Evolutionary conservation across 169 alveolate species (phyloP).

Genomic region (Plasmodium inui): DNA sequence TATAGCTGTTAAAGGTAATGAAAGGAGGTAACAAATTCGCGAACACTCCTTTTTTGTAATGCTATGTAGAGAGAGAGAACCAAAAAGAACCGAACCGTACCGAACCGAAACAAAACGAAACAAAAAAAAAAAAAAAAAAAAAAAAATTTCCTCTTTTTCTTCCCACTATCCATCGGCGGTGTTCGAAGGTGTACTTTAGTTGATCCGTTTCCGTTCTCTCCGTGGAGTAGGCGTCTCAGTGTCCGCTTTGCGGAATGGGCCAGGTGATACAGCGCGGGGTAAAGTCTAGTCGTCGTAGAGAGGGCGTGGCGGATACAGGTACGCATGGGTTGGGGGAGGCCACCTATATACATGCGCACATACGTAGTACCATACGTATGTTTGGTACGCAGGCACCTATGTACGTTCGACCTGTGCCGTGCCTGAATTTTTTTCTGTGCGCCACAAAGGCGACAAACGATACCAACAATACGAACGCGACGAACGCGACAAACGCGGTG

Average conservation of each 20-base stretch:
- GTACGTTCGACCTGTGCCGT: not conserved
- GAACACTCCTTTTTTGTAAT: not conserved
- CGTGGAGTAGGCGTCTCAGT: not conserved
- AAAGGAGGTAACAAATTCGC: not conserved
- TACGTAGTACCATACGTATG: not conserved
- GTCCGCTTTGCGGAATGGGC: not conserved
- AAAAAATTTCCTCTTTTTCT: no score
- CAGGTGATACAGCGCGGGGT: not conserved
- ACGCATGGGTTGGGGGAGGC: not conserved
- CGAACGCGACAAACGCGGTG: not conserved
- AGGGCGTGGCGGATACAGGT: not conserved
- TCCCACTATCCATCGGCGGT: not conserved
- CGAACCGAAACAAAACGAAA: not conserved
- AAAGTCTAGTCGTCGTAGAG: not conserved
- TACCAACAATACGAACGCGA: not conserved
- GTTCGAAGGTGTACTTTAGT: not conserved
- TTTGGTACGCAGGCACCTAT: not conserved
- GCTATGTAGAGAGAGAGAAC: not conserved
- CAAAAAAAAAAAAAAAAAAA: not conserved
- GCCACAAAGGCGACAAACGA: not conserved
- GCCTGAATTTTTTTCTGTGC: not conserved
- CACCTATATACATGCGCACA: not conserved
- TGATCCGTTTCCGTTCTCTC: not conserved
- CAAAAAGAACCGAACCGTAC: not conserved
- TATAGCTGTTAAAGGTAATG: not conserved